A percentile compares a stretch with the other conserved stretches of the same genome.
phyloP scores from a whole-genome alignment of 495 filamentous ascomycete species.

The Tuber aestivum region DNA sequence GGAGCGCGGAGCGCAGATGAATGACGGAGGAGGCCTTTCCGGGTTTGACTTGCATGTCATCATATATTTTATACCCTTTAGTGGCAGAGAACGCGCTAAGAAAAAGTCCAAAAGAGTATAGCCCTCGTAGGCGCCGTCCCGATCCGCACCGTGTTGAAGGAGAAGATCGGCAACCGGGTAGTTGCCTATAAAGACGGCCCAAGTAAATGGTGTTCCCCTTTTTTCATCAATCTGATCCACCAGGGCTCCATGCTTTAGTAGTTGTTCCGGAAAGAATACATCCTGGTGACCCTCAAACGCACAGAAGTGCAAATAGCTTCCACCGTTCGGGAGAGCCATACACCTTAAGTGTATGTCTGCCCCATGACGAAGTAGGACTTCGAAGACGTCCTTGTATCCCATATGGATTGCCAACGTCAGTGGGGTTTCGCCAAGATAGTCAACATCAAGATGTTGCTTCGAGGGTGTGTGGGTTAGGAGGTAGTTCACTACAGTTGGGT shows the following conservation, averaged over 20 bases:
- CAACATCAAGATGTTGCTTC: not conserved
- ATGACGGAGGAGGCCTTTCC: not conserved
- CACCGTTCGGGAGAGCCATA: not conserved
- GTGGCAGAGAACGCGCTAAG: not conserved
- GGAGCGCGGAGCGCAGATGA: not conserved
- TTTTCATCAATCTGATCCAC: not conserved
- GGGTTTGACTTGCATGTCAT: slow-evolving; percentile 3
- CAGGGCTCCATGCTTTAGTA: not conserved
- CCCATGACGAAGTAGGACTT: not conserved
- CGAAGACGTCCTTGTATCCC: not conserved
- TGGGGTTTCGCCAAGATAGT: not conserved
- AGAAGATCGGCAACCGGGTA: not conserved
- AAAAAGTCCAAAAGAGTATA: not conserved
- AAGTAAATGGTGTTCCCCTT: not conserved
- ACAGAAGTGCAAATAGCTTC: not conserved
- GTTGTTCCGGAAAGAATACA: not conserved
- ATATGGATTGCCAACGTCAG: not conserved
- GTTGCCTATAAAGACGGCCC: not conserved
- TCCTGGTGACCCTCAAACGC: not conserved
- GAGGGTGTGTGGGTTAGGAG: not conserved
- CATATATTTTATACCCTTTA: not conserved
- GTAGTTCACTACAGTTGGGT: not conserved
- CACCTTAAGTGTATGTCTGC: not conserved
- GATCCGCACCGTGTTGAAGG: not conserved
- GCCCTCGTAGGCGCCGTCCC: not conserved